Evolutionary conservation across 305 asterid genomes (phyloP).

Genomic region (Solanum hybrid): DNA sequence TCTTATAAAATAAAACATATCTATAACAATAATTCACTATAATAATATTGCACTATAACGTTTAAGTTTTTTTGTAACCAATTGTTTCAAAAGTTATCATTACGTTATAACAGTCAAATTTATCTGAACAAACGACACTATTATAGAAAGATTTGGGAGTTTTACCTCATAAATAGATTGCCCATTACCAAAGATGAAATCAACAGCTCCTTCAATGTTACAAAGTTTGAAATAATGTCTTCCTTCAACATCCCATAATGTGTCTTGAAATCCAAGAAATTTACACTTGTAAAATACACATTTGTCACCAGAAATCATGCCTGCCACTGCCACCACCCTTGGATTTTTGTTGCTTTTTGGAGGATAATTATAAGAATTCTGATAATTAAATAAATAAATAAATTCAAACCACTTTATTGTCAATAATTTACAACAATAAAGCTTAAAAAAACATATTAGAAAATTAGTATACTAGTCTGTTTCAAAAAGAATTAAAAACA

Average conservation of each 20-base stretch:
- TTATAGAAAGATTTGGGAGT: too few relatives aligned
- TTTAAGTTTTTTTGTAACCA: too few relatives aligned
- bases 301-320: conserved; percentile 37
- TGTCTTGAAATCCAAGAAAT: conserved; percentile 58
- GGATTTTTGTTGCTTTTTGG: not conserved
- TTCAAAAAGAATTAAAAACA: not conserved
- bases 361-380: conserved; percentile 54
- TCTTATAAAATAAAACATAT: too few relatives aligned
- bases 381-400: not conserved
- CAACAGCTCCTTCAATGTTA: conserved; percentile 45
- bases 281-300: conserved; percentile 28
- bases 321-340: conserved; percentile 35
- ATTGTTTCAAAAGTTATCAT: too few relatives aligned
- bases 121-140: too few relatives aligned
- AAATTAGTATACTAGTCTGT: not conserved
- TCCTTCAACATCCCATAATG: conserved; percentile 55
- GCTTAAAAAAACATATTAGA: not conserved
- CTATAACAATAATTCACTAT: too few relatives aligned
- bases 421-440: not conserved
- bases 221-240: conserved; percentile 48
- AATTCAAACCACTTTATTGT: not conserved
- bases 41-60: too few relatives aligned
- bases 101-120: too few relatives aligned
- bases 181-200: conserved; percentile 60
- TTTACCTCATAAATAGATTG: conserved; percentile 57